Conservation (phyloP, 805 yeast species). For the Geotrichum ghanense region DNA sequence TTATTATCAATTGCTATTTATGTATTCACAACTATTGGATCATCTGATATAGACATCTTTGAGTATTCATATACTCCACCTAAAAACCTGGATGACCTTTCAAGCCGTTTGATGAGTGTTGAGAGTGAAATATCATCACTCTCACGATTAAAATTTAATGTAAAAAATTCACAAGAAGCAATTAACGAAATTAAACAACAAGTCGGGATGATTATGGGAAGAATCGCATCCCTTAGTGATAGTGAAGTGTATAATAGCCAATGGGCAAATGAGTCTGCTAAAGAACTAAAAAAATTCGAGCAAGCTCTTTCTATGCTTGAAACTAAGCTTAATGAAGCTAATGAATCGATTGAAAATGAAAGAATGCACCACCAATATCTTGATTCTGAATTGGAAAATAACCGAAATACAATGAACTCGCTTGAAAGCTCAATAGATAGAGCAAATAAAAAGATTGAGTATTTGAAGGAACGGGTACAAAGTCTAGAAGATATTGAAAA, state of each 20-base stretch:
- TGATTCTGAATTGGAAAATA: background rate
- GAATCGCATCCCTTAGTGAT: constrained; percentile 2
- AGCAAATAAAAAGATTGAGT: constrained; percentile 1
- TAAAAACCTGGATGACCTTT: constrained; percentile 8
- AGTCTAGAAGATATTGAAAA: constrained; percentile 5
- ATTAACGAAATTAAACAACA: background rate
- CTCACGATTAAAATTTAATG: background rate
- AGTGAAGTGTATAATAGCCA: constrained; percentile 1
- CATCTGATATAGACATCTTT: constrained; percentile 1
- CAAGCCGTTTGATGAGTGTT: constrained; percentile 9
- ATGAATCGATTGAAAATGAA: constrained; percentile 3
- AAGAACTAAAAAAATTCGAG: constrained; percentile 1
- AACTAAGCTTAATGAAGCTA: constrained; percentile 1
- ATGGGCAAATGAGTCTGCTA: constrained; percentile 1
- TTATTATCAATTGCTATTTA: background rate
- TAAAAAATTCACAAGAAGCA: constrained; percentile 6
- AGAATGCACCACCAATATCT: constrained; percentile 1
- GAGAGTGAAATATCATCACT: constrained; percentile 9
- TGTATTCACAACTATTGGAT: background rate
- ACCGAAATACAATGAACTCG: constrained; percentile 1
- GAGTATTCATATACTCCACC: constrained; percentile 10
- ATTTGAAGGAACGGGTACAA: constrained; percentile 1
- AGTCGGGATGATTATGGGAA: background rate
- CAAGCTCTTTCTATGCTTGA: background rate
- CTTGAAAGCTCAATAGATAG: background rate